A percentile compares a stretch with the other conserved stretches of the same genome.
Evolutionary conservation across 176 grass and related monocot species (phyloP).

Genomic region (Tillandsia fasciculata): DNA sequence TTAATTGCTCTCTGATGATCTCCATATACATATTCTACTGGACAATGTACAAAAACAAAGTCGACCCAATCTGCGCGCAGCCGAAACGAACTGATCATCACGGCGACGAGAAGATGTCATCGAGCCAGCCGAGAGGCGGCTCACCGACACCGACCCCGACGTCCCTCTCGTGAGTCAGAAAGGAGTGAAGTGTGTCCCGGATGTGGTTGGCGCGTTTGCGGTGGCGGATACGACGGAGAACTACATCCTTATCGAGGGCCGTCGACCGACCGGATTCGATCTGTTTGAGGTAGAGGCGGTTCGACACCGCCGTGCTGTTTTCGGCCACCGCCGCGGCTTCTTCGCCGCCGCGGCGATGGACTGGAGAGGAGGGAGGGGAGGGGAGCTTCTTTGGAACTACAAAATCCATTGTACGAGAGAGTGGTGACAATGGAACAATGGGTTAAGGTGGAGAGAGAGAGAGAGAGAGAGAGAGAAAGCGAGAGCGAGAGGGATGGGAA

Average conservation of each 20-base stretch:
- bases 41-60: too few species aligned
- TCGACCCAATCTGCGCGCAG: too few species aligned
- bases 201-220: constrained; percentile 47
- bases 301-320: constrained; percentile 20
- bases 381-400: constrained; percentile 26
- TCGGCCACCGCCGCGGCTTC: background rate
- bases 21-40: too few species aligned
- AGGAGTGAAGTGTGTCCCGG: constrained; percentile 23
- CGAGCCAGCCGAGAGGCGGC: constrained; percentile 23
- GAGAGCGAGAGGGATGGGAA: background rate
- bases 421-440: background rate
- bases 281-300: constrained; percentile 38
- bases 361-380: background rate
- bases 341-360: background rate
- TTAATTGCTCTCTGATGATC: too few species aligned
- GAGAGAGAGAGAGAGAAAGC: background rate
- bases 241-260: constrained; percentile 45
- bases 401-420: constrained; percentile 34
- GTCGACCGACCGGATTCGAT: constrained; percentile 1
- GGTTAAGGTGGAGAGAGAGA: background rate
- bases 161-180: constrained; percentile 25
- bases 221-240: constrained; percentile 72
- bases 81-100: constrained; percentile 13
- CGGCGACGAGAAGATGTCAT: constrained; percentile 67
- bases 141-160: constrained; percentile 19